These are phyloP conservation scores for Sugiyamaella qingdaonensis DNA, from an alignment of 805 yeast species.

Conservation along the genomic window DNA sequence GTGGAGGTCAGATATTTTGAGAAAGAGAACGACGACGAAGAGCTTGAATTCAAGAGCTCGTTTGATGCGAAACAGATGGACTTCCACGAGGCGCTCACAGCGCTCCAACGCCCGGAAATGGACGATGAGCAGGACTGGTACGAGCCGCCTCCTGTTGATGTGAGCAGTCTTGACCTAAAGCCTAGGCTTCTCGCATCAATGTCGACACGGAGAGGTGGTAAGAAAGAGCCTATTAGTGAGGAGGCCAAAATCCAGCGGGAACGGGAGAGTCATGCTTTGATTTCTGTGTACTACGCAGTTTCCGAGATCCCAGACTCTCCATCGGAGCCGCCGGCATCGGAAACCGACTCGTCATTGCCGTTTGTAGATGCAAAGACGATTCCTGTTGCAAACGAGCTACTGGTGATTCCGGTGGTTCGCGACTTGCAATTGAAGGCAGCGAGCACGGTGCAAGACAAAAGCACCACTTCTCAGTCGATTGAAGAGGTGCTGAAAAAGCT, in stretches of 20 bases:
- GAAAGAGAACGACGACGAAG: constrained; percentile 8
- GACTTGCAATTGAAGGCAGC: too few relatives aligned
- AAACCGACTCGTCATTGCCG: too few relatives aligned
- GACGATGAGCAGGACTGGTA: constrained; percentile 20
- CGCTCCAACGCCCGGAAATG: constrained; percentile 3
- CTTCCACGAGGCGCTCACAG: constrained; percentile 14
- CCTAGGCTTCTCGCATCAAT: neutral
- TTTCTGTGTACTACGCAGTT: constrained; percentile 10
- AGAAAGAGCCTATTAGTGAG: constrained; percentile 3
- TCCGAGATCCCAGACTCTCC: constrained; percentile 14
- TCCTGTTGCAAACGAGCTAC: too few relatives aligned
- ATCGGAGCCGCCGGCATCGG: constrained; percentile 10
- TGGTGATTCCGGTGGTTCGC: too few relatives aligned
- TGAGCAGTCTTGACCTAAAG: neutral
- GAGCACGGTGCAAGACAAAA: too few relatives aligned
- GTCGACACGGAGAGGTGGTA: constrained; percentile 17
- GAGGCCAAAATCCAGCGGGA: constrained; percentile 15
- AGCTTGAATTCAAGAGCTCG: constrained; percentile 2
- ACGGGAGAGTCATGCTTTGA: constrained; percentile 17
- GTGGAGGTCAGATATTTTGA: constrained; percentile 14
- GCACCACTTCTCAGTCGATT: too few relatives aligned
- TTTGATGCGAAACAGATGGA: constrained; percentile 19
- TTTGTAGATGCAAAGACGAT: too few relatives aligned
- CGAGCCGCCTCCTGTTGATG: constrained; percentile 13
- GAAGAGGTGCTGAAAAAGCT: too few relatives aligned